Percentiles rank a stretch among this genome's conserved stretches.
Conservation (phyloP, 768 basidiomycete genomes). For the Mycena alexandri region DNA sequence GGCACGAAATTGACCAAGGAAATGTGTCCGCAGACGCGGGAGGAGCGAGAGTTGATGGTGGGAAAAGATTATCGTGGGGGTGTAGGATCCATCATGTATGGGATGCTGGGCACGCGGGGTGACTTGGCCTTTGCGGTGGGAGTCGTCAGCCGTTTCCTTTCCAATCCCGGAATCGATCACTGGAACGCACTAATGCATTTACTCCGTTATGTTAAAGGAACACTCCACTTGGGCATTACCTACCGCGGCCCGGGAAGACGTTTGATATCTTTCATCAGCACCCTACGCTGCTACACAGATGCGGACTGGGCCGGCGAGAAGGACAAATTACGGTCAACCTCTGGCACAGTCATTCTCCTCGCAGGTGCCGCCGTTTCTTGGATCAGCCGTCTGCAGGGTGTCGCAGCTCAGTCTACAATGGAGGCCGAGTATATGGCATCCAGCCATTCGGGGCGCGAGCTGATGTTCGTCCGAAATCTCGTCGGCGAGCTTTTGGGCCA, state of each 20-base stretch:
- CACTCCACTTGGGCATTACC: not conserved
- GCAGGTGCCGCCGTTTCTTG: not conserved
- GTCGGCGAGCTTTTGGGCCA: not conserved
- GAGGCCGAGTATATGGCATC: slow-evolving; percentile 11
- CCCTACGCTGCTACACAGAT: not conserved
- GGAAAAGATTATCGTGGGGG: not conserved
- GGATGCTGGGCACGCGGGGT: not conserved
- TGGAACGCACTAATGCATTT: not conserved
- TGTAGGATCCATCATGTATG: not conserved
- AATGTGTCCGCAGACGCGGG: slow-evolving; percentile 2
- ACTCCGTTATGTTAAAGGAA: not conserved
- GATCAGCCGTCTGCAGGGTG: slow-evolving; percentile 3
- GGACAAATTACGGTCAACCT: slow-evolving; percentile 5
- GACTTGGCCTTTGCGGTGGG: not conserved
- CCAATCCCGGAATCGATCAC: slow-evolving; percentile 3
- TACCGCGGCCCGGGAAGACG: not conserved
- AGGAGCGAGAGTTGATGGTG: slow-evolving; percentile 1
- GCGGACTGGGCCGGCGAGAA: slow-evolving; percentile 8
- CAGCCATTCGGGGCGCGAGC: slow-evolving; percentile 1
- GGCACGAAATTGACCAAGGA: not conserved
- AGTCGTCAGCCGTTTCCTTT: not conserved
- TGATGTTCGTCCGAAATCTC: slow-evolving; percentile 8
- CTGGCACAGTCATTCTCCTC: not conserved
- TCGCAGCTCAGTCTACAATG: not conserved
- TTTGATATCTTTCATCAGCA: not conserved